Conservation (phyloP, 1,284 basidiomycete genomes). For the Mycosarcoma mackinlayi region DNA sequence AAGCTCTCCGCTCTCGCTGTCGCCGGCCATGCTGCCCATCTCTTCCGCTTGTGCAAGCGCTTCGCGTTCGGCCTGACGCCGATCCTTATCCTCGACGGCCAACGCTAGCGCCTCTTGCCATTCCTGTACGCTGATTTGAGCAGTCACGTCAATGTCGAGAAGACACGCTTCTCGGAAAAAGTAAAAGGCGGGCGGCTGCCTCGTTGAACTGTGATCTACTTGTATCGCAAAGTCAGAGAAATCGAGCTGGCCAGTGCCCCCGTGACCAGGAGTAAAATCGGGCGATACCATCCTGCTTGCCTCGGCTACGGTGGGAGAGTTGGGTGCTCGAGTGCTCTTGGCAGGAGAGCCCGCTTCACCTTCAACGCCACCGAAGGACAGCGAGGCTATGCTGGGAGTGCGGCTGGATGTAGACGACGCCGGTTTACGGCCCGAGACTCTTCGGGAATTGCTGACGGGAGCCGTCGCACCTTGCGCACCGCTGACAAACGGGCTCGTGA, state of each 20-base stretch:
- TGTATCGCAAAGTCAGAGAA: slow-evolving; percentile 40
- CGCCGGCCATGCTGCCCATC: slow-evolving; percentile 46
- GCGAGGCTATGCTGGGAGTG: slow-evolving; percentile 36
- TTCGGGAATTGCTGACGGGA: slow-evolving; percentile 3
- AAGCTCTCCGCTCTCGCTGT: slow-evolving; percentile 43
- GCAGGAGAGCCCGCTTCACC: slow-evolving; percentile 24
- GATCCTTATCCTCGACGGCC: slow-evolving; percentile 26
- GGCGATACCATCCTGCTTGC: slow-evolving; percentile 27
- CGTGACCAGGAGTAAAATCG: slow-evolving; percentile 9
- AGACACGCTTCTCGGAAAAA: slow-evolving; percentile 42
- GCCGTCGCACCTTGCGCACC: slow-evolving; percentile 15
- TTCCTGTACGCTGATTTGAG: slow-evolving; percentile 31
- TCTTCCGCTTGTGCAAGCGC: slow-evolving; percentile 43
- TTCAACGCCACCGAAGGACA: slow-evolving; percentile 22
- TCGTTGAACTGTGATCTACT: slow-evolving; percentile 16
- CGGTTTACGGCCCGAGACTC: slow-evolving; percentile 8
- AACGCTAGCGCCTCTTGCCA: slow-evolving; percentile 41
- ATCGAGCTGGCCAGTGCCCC: slow-evolving; percentile 2
- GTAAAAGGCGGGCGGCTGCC: slow-evolving; percentile 34
- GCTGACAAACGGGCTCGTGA: slow-evolving; percentile 43
- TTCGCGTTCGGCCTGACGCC: slow-evolving; percentile 23
- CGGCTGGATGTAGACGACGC: slow-evolving; percentile 34
- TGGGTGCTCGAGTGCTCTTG: slow-evolving; percentile 20
- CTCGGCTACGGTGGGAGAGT: slow-evolving; percentile 27
- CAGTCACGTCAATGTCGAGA: slow-evolving; percentile 26